Evolutionary conservation across 2,329 filamentous ascomycete genomes (phyloP).

Genomic region (Geosmithia putterillii): DNA sequence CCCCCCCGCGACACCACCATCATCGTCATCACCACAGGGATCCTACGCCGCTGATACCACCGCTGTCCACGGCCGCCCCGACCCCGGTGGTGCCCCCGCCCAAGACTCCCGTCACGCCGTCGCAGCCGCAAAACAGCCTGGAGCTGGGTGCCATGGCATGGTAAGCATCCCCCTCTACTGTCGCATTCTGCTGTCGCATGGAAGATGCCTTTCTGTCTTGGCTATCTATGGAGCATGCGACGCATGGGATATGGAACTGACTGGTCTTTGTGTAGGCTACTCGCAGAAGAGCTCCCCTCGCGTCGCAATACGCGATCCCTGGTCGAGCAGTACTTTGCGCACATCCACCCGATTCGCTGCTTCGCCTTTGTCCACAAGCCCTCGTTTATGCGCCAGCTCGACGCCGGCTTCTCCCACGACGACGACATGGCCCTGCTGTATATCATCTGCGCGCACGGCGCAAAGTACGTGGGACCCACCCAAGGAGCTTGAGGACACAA

Average conservation of each 20-base stretch:
- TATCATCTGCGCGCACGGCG: conserved; percentile 10
- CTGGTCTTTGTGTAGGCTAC: conserved; percentile 4
- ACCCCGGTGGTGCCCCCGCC: background rate
- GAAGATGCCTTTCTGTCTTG: no score
- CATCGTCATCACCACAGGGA: no score
- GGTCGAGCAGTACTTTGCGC: conserved; percentile 9
- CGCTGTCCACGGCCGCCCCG: no score
- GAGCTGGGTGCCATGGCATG: conserved; percentile 1
- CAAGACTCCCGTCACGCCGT: background rate
- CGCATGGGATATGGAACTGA: no score
- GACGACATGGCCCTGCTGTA: conserved; percentile 9
- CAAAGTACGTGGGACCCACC: conserved; percentile 4
- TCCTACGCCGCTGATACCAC: no score
- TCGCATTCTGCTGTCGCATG: no score
- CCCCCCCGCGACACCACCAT: no score
- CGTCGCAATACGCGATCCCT: conserved; percentile 5
- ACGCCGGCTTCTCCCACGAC: conserved; percentile 5
- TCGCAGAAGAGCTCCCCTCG: conserved; percentile 2
- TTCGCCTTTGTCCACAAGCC: conserved; percentile 13
- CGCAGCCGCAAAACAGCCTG: background rate
- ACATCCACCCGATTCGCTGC: conserved; percentile 12
- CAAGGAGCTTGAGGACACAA: no score
- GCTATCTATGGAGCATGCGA: no score
- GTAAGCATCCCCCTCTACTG: background rate
- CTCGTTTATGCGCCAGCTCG: conserved; percentile 9